phyloP scores from a whole-genome alignment of 352 stramenopile genomes.

The Saprolegnia parasitica region DNA sequence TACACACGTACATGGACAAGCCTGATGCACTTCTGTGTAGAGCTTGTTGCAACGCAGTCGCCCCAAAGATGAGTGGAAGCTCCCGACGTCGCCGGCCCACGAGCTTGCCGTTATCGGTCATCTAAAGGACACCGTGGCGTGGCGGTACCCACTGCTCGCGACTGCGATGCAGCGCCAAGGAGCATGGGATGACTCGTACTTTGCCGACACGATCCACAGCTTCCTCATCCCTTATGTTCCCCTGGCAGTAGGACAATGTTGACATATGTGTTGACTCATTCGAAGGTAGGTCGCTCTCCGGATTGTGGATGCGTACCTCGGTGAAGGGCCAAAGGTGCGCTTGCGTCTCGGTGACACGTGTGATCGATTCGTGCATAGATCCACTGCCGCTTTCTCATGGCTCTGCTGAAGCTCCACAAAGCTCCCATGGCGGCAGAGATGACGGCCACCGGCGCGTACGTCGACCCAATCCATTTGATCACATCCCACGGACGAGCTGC shows the following conservation, averaged over 20 bases:
- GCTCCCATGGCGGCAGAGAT: background rate
- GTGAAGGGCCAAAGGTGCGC: background rate
- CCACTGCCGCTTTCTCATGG: background rate
- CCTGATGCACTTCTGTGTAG: too few species aligned
- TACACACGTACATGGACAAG: background rate
- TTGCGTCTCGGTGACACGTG: background rate
- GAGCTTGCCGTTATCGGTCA: background rate
- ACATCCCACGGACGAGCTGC: too few species aligned
- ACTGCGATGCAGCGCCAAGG: background rate
- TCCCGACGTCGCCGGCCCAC: background rate
- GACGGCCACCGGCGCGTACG: background rate
- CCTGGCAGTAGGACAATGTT: background rate
- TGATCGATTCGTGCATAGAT: background rate
- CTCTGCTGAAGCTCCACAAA: background rate
- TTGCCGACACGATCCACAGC: background rate
- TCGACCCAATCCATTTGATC: background rate
- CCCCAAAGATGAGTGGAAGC: background rate
- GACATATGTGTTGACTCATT: background rate
- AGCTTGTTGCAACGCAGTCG: background rate
- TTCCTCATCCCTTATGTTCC: background rate
- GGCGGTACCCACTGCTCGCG: background rate
- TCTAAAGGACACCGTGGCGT: background rate
- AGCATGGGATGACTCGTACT: background rate
- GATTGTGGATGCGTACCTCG: background rate
- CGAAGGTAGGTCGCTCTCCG: background rate